Evolutionary conservation across 1,284 basidiomycete genomes (phyloP).

Genomic region (Somion occarium): DNA sequence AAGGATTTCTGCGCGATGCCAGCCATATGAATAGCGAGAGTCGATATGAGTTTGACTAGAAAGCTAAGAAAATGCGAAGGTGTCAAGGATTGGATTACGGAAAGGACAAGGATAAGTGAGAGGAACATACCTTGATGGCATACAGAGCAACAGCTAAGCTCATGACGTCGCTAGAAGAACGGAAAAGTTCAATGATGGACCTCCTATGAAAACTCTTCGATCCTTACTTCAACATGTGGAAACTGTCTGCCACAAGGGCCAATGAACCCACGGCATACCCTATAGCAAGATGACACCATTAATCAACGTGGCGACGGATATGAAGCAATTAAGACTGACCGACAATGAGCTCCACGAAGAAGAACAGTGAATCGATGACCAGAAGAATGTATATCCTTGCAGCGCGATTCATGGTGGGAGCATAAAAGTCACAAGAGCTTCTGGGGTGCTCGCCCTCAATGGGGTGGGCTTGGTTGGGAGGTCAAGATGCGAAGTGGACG

Average conservation of each 20-base stretch:
- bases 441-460: neutral
- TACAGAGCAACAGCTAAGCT: conserved; percentile 94
- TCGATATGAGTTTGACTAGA: conserved; percentile 49
- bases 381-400: conserved; percentile 79
- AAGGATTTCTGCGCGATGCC: conserved; percentile 98
- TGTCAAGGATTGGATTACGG: neutral
- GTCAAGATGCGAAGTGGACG: neutral
- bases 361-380: conserved; percentile 85
- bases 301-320: neutral
- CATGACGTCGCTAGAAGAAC: conserved; percentile 79
- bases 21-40: conserved; percentile 84
- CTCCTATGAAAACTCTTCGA: conserved; percentile 3
- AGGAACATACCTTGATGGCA: conserved; percentile 79
- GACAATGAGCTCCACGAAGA: conserved; percentile 87
- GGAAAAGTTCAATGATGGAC: neutral
- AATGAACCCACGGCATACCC: conserved; percentile 94
- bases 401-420: conserved; percentile 56
- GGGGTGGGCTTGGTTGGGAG: conserved; percentile 6
- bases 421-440: conserved; percentile 10
- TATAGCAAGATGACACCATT: conserved; percentile 22
- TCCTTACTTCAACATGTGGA: conserved; percentile 95
- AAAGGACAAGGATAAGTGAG: neutral
- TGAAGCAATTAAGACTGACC: conserved; percentile 41
- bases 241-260: conserved; percentile 93
- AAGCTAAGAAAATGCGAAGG: conserved; percentile 37